Base-by-base conservation (phyloP, 2,329 filamentous ascomycete species). In the Fusarium sublunatum region DNA sequence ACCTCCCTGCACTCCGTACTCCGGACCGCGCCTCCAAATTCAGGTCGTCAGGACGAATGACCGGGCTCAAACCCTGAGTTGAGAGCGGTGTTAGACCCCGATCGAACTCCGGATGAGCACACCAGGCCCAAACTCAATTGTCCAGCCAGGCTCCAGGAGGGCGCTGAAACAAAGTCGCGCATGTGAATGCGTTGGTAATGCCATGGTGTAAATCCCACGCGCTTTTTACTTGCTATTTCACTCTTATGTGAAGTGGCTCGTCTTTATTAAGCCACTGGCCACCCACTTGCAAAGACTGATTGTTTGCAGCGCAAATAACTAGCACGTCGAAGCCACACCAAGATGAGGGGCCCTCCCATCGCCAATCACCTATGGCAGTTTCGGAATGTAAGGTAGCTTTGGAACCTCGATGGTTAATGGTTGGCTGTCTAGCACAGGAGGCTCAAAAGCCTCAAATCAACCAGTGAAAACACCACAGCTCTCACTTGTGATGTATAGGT, bases 1-100 rank as follows among this genome's bases (percentile, higher is more conserved):
- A 61, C 24, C 45, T 61, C 57, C 41, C 46, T 34, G 31, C 12
- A 34, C 19, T 19, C 19, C 19, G 19, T 19, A 19, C 19, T 19
- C 19, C 19, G 19, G 19, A 19, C 46, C 49, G 46, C 38, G 26
- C 38, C 22, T 25, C 32, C 28, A 29, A 19, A 28, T 10, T 29
- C 39, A 54, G 31, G 31, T 46, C 41, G 28, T 48, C 55, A 46
- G 43, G 51, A 47, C 43, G 45, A 40, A 31, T 64, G 41, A 64
- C 47, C 31, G 38, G 59, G 41, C 55, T 24, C 61, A 65, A 62
- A 65, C 51, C 47, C 62, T 57, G 61, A 62, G 34, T 24, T 47
- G 38, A 40, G 25, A 38, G 47, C 62, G 57, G 49, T 42, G 25
- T 51, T 58, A 3, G 44, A 54, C 45, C 38, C 62, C 62, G 62